A percentile compares a stretch with the other conserved stretches of the same genome.
Conservation (phyloP, 1,284 basidiomycete genomes). For the Cutaneotrichosporon cutaneum region DNA sequence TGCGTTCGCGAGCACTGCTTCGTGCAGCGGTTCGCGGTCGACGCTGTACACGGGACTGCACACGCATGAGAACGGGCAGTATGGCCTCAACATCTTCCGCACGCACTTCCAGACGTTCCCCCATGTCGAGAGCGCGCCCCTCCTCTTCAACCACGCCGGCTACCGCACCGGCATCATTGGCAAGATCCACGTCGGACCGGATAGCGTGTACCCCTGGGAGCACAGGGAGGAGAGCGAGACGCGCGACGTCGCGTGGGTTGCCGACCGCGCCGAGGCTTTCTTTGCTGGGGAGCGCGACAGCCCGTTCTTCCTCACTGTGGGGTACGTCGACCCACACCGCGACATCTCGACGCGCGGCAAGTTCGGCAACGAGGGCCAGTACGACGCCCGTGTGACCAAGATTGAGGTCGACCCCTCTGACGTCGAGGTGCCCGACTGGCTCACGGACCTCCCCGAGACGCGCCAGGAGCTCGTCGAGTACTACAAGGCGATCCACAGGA, state of each 20-base stretch:
- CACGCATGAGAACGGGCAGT: constrained; percentile 34
- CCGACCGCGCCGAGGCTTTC: constrained; percentile 26
- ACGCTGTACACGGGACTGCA: constrained; percentile 34
- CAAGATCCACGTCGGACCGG: constrained; percentile 32
- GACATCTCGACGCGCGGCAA: constrained; percentile 26
- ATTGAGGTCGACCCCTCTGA: constrained; percentile 4
- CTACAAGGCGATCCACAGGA: constrained; percentile 28
- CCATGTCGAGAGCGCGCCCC: constrained; percentile 28
- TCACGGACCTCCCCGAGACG: constrained; percentile 24
- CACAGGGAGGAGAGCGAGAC: constrained; percentile 17
- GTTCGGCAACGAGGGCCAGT: constrained; percentile 24
- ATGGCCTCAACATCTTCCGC: constrained; percentile 24
- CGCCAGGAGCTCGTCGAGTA: constrained; percentile 28
- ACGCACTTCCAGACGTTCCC: constrained; percentile 28
- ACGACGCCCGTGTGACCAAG: constrained; percentile 4
- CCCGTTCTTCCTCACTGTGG: constrained; percentile 28
- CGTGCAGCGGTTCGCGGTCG: constrained; percentile 27
- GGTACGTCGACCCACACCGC: constrained; percentile 31
- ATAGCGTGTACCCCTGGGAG: constrained; percentile 27
- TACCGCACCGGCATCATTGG: constrained; percentile 29
- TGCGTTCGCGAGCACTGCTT: constrained; percentile 31
- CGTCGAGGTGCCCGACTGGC: constrained; percentile 25
- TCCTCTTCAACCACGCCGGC: constrained; percentile 27
- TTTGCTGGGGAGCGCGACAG: constrained; percentile 23
- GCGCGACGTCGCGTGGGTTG: constrained; percentile 27